Evolutionary conservation across 164 flowering plant species (phyloP), one percentile per base, ranked within the genome.

Genomic region (Echeveria elegans): DNA sequence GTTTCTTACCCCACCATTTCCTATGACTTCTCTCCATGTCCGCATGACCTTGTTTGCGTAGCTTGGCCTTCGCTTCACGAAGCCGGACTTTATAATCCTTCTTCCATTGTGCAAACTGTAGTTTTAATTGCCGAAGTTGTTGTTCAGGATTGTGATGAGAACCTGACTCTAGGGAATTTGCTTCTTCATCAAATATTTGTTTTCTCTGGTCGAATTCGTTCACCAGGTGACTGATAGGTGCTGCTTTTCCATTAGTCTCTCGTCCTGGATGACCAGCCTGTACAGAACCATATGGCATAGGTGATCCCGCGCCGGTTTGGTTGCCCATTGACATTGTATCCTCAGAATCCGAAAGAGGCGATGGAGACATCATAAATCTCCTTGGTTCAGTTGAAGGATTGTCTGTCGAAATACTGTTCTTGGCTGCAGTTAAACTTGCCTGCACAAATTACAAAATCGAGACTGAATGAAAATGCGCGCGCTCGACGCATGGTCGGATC

Each of bases 371-470:
- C 41, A 82, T 89, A 50, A 34, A 64, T 74, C 74, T 84, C 78
- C 81, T 82, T 45, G 78, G 78, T 65, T 74, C 85, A 62, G 73
- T 77, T 30, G 72, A 66, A 30, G 71, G 41, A 26, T 74, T 72
- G 26, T 83, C 88, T 5, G 80, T 60, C 12, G 77, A 79, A 38
- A 83, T 78, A 64, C 84, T 82, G 71, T 78, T 84, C 77, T 82
- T 83, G 29, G 90, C 93, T 45, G 92, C 85, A 66, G 92, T 82
- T 36, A 93, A 82, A 70, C 90, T 88, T 75, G 69, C 76, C 98
- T 93, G 95, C 77, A 81, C 65, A 32, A 47, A 53, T 38, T 64
- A 43, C 28, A 65, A 29, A 63, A 53, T n/a, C 9, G 21, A 6
- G 69, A 2, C 50, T 10, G 19, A 47, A 15, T 40, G 45, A 2